Percentiles rank a stretch among this genome's conserved stretches.
These are phyloP conservation scores for Alternaria brassicae DNA, from an alignment of 2,329 filamentous ascomycete species.

Conservation along the genomic window DNA sequence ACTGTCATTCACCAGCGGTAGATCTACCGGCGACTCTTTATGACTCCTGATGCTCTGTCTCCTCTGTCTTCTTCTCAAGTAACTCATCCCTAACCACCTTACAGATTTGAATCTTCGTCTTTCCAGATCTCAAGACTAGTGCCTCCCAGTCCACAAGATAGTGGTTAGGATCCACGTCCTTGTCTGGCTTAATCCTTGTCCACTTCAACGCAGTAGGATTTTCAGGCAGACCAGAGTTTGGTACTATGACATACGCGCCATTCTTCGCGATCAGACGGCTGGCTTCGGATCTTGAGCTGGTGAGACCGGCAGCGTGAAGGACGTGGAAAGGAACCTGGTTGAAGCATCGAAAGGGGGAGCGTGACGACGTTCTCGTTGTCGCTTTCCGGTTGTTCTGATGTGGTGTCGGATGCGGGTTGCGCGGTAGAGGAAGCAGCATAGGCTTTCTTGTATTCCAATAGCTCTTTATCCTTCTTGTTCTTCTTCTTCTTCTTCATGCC, in stretches of 20 bases:
- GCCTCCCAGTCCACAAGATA: conserved; percentile 65
- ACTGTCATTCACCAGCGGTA: not conserved
- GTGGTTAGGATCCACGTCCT: conserved; percentile 63
- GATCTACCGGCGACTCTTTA: not conserved
- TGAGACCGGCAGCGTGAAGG: conserved; percentile 67
- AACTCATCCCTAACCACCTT: conserved; percentile 61
- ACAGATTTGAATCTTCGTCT: conserved; percentile 66
- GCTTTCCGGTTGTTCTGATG: conserved; percentile 16
- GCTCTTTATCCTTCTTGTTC: conserved; percentile 19
- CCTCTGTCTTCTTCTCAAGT: not conserved
- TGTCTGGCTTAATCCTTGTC: conserved; percentile 68
- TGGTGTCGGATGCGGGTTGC: conserved; percentile 17
- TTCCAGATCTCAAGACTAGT: conserved; percentile 64
- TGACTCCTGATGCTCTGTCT: not conserved
- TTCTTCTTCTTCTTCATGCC: conserved; percentile 19
- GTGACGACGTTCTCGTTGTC: conserved; percentile 61
- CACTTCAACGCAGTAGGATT: conserved; percentile 62
- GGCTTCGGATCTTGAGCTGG: conserved; percentile 63
- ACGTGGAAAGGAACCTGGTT: conserved; percentile 64
- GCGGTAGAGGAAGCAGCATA: conserved; percentile 29
- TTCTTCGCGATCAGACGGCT: conserved; percentile 63
- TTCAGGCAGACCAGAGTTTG: conserved; percentile 54
- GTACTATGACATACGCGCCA: conserved; percentile 64
- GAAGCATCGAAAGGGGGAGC: conserved; percentile 65
- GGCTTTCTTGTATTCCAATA: conserved; percentile 37